Percentiles rank a stretch among this genome's conserved stretches.
Evolutionary conservation across 352 stramenopile species (phyloP).

Genomic region (Globisporangium lucens): DNA sequence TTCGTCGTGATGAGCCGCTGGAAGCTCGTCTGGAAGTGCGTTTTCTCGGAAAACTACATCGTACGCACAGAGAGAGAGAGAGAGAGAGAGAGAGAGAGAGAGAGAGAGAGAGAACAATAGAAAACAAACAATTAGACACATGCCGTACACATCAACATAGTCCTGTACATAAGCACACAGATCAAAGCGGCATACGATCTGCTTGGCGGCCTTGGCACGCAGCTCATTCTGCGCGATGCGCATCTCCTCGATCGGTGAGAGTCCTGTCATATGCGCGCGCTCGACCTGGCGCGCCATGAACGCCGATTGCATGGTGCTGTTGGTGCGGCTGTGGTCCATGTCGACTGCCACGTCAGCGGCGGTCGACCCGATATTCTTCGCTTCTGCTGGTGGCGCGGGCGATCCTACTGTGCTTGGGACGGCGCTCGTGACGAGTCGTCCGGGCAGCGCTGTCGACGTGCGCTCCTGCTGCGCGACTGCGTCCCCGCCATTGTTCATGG

Average conservation of each 20-base stretch:
- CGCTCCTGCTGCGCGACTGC: background rate
- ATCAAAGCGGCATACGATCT: constrained; percentile 29
- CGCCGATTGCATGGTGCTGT: constrained; percentile 29
- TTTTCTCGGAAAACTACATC: constrained; percentile 26
- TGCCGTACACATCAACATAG: background rate
- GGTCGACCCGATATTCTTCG: background rate
- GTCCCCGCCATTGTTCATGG: background rate
- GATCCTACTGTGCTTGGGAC: background rate
- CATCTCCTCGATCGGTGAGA: constrained; percentile 87
- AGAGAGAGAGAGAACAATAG: background rate
- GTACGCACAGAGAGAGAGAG: background rate
- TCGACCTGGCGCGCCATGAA: constrained; percentile 81
- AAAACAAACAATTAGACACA: background rate
- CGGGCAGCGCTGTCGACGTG: background rate
- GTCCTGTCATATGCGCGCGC: constrained; percentile 58
- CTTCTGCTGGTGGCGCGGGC: background rate
- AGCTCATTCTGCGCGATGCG: constrained; percentile 77
- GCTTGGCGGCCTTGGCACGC: constrained; percentile 60
- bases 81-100: background rate
- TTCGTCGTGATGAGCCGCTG: constrained; percentile 55
- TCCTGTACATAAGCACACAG: background rate
- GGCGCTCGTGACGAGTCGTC: background rate
- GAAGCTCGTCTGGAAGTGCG: constrained; percentile 39
- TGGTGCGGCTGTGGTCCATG: constrained; percentile 4
- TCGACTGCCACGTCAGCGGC: constrained; percentile 1